Conservation (phyloP, 139 green algal species). For the Auxenochlorella protothecoides region DNA sequence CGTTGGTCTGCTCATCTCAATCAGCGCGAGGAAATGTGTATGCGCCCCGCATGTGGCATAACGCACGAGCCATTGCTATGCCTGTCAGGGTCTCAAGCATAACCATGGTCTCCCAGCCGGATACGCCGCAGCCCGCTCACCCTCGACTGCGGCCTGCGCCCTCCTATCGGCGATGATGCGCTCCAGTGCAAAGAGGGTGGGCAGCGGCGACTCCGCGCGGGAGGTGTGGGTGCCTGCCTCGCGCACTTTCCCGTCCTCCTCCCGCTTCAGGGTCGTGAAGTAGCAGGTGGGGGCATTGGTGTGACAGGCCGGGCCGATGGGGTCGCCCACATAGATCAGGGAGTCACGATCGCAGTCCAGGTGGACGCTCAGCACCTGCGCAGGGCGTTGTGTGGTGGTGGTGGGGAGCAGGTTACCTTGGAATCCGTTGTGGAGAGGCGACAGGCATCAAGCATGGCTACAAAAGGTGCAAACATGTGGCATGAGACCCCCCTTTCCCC, state of each 20-base stretch:
- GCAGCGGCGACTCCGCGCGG: constrained; percentile 35
- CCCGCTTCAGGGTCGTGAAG: constrained; percentile 42
- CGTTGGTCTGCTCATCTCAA: too few relatives aligned
- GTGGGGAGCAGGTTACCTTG: neutral
- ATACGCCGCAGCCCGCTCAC: too few relatives aligned
- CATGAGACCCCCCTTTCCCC: neutral
- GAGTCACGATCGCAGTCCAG: constrained; percentile 92
- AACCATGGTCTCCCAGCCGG: too few relatives aligned
- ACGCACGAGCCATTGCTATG: too few relatives aligned
- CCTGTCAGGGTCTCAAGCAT: too few relatives aligned
- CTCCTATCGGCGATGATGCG: constrained; percentile 66
- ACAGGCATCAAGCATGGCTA: constrained; percentile 26
- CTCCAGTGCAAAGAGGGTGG: constrained; percentile 76
- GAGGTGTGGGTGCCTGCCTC: constrained; percentile 31
- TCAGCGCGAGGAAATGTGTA: too few relatives aligned
- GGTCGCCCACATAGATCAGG: constrained; percentile 84
- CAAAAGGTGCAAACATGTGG: constrained; percentile 43
- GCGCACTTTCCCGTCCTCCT: constrained; percentile 9
- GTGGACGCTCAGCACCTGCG: constrained; percentile 29
- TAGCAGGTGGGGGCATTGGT: constrained; percentile 89
- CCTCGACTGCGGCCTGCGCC: neutral
- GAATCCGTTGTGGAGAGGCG: neutral
- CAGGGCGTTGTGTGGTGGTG: neutral
- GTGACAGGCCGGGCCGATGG: constrained; percentile 83
- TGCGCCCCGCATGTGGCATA: too few relatives aligned